Evolutionary conservation across 2,329 filamentous ascomycete species (phyloP).

Genomic region (Didymella arachidicola): DNA sequence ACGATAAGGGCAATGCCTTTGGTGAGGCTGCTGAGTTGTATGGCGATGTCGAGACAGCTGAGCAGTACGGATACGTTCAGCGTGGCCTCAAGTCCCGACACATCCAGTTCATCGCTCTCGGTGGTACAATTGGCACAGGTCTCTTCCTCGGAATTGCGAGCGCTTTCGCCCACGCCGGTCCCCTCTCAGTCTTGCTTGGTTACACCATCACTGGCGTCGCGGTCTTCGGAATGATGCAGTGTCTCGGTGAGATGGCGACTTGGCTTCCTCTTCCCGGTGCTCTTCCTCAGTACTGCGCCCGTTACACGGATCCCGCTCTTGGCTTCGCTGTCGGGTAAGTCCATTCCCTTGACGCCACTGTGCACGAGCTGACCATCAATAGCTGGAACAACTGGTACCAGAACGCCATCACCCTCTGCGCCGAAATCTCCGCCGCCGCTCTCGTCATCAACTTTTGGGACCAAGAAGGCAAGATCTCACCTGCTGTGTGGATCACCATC

Average conservation of each 20-base stretch:
- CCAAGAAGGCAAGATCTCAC: constrained; percentile 37
- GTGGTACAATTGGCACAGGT: constrained; percentile 61
- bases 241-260: constrained; percentile 54
- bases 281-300: constrained; percentile 47
- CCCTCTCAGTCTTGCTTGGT: constrained; percentile 48
- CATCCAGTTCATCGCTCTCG: constrained; percentile 67
- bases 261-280: constrained; percentile 52
- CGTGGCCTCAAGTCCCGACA: constrained; percentile 63
- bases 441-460: constrained; percentile 48
- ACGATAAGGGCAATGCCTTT: constrained; percentile 38
- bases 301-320: constrained; percentile 58
- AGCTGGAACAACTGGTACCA: constrained; percentile 44
- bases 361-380: background rate
- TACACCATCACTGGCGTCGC: constrained; percentile 47
- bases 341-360: background rate
- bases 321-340: constrained; percentile 28
- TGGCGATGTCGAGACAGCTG: constrained; percentile 60
- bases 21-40: constrained; percentile 62
- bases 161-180: constrained; percentile 45
- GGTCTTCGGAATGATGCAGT: constrained; percentile 53
- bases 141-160: constrained; percentile 47
- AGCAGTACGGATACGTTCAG: constrained; percentile 61
- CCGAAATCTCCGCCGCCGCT: constrained; percentile 48
- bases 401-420: constrained; percentile 46
- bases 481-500: constrained; percentile 47